Percentiles rank a stretch among this genome's conserved stretches.
Conservation (phyloP, 495 filamentous ascomycete species). For the Mytilinidion resinicola region DNA sequence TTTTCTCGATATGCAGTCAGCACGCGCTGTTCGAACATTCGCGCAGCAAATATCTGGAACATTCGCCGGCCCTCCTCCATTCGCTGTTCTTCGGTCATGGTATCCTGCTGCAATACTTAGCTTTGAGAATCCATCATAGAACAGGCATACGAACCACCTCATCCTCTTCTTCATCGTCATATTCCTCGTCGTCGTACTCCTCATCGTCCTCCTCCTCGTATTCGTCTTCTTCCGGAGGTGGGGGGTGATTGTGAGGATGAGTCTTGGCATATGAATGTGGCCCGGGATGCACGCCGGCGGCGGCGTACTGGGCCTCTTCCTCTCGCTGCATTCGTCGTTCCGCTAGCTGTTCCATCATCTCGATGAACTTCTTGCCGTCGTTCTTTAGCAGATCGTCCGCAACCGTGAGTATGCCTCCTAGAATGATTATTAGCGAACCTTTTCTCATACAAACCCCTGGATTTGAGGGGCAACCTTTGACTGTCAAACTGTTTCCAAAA, state of each 20-base stretch:
- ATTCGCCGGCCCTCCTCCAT: conserved; percentile 98
- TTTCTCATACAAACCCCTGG: background rate
- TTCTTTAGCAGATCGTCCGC: conserved; percentile 98
- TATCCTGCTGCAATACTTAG: conserved; percentile 52
- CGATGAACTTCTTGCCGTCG: conserved; percentile 98
- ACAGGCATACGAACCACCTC: conserved; percentile 55
- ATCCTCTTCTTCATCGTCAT: conserved; percentile 81
- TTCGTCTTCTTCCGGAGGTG: conserved; percentile 67
- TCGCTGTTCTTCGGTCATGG: conserved; percentile 95
- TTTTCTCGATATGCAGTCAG: conserved; percentile 96
- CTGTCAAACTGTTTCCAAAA: conserved; percentile 93
- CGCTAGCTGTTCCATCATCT: conserved; percentile 99
- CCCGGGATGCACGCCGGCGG: conserved; percentile 47
- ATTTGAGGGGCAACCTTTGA: conserved; percentile 66
- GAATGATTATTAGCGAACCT: conserved; percentile 33
- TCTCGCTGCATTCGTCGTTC: conserved; percentile 96
- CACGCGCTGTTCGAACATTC: conserved; percentile 98
- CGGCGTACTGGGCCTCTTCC: conserved; percentile 73
- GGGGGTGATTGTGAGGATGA: conserved; percentile 50
- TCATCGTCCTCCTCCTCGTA: conserved; percentile 79
- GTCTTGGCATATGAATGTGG: conserved; percentile 36
- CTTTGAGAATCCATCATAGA: conserved; percentile 16
- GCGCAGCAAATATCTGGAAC: conserved; percentile 99
- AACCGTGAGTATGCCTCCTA: conserved; percentile 97
- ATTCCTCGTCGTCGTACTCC: conserved; percentile 80